Percentiles rank a stretch among this genome's conserved stretches.
These are phyloP conservation scores for Aspergillus egyptiacus DNA, from an alignment of 495 filamentous ascomycete genomes.

Conservation along the genomic window DNA sequence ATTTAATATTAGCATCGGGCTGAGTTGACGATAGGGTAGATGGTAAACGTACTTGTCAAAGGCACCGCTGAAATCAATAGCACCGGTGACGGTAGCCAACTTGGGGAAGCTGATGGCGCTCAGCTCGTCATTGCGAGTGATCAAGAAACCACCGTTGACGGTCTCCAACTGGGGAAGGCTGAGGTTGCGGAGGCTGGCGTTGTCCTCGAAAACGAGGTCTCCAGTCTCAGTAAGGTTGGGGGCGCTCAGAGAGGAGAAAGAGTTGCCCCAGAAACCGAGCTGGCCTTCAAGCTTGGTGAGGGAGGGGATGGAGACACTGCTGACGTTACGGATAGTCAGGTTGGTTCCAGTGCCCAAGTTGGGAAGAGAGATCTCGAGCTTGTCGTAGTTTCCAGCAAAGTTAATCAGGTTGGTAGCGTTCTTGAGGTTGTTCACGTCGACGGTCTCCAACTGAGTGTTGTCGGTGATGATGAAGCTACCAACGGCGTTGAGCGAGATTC, in stretches of 20 bases:
- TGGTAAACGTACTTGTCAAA: constrained; percentile 65
- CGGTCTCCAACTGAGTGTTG: constrained; percentile 62
- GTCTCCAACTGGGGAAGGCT: constrained; percentile 59
- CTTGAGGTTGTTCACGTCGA: constrained; percentile 63
- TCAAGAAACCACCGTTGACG: constrained; percentile 70
- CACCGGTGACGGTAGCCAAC: constrained; percentile 68
- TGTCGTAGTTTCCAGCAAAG: constrained; percentile 52
- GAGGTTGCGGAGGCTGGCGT: constrained; percentile 70
- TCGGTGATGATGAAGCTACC: constrained; percentile 69
- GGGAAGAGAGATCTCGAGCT: constrained; percentile 66
- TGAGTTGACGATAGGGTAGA: background rate
- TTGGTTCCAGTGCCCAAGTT: constrained; percentile 71
- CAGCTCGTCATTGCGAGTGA: constrained; percentile 83
- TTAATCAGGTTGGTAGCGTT: constrained; percentile 57
- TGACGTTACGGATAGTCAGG: constrained; percentile 85
- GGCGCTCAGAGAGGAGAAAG: constrained; percentile 58
- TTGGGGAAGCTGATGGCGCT: constrained; percentile 56
- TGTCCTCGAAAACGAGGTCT: constrained; percentile 75
- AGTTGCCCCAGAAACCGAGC: constrained; percentile 78
- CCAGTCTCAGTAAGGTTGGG: constrained; percentile 77
- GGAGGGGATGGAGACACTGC: constrained; percentile 66
- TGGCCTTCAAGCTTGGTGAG: constrained; percentile 70
- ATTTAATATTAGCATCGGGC: constrained; percentile 10
- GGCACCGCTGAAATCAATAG: constrained; percentile 81
- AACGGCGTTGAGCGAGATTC: constrained; percentile 66